Evolutionary conservation across 1,284 basidiomycete species (phyloP).

Genomic region (Malassezia sp.): DNA sequence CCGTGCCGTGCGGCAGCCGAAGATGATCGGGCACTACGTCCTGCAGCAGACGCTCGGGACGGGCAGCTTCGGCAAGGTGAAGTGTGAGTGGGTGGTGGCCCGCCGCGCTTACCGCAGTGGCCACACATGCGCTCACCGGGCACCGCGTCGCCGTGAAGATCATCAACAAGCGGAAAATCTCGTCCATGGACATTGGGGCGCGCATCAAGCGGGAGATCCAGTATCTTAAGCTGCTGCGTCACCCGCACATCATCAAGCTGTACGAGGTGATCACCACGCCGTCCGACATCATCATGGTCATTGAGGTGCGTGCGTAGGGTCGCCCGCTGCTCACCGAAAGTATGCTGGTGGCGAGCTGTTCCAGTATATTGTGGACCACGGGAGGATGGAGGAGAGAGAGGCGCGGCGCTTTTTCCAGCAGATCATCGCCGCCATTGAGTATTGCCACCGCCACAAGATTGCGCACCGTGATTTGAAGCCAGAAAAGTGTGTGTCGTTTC

Average conservation of each 20-base stretch:
- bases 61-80: slow-evolving; percentile 95
- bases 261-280: slow-evolving; percentile 46
- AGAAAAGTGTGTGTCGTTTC: too few species aligned
- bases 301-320: slow-evolving; percentile 34
- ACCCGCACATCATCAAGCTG: slow-evolving; percentile 46
- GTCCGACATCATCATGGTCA: slow-evolving; percentile 46
- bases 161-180: slow-evolving; percentile 86
- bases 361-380: slow-evolving; percentile 45
- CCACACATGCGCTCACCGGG: slow-evolving; percentile 81
- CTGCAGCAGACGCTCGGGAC: slow-evolving; percentile 51
- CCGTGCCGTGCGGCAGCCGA: slow-evolving; percentile 35
- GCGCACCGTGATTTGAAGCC: slow-evolving; percentile 44
- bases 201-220: slow-evolving; percentile 70
- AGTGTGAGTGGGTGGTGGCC: slow-evolving; percentile 58
- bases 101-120: slow-evolving; percentile 55
- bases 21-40: slow-evolving; percentile 43
- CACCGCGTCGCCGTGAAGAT: slow-evolving; percentile 96
- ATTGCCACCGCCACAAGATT: slow-evolving; percentile 45
- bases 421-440: slow-evolving; percentile 44
- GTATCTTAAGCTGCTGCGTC: slow-evolving; percentile 41
- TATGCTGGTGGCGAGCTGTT: slow-evolving; percentile 45
- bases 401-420: slow-evolving; percentile 45
- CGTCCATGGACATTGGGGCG: slow-evolving; percentile 58
- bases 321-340: neutral
- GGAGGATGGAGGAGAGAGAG: slow-evolving; percentile 40